These are phyloP conservation scores for Fusarium sp. DNA, from an alignment of 2,329 filamentous ascomycete genomes.

Conservation along the genomic window DNA sequence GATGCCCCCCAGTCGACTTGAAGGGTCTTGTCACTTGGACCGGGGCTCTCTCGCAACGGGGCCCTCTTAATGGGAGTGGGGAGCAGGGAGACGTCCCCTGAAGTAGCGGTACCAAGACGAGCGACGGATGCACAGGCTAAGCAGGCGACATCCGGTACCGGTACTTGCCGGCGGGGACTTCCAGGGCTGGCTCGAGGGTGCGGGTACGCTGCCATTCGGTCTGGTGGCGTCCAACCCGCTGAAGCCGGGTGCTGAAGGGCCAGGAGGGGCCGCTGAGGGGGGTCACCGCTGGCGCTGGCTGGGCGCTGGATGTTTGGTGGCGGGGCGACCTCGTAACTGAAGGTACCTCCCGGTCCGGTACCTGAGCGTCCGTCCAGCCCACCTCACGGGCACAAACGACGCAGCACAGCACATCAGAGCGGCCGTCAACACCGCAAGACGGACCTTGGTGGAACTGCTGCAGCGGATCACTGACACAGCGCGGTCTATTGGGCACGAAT, in stretches of 20 bases:
- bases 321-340: conserved; percentile 37
- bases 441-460: conserved; percentile 22
- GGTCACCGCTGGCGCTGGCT: conserved; percentile 18
- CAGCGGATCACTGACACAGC: conserved; percentile 7
- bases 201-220: conserved; percentile 22
- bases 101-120: conserved; percentile 29
- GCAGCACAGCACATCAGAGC: conserved; percentile 2
- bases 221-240: conserved; percentile 37
- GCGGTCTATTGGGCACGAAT: neutral
- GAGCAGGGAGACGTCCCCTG: conserved; percentile 11
- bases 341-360: conserved; percentile 8
- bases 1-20: conserved; percentile 31
- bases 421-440: conserved; percentile 26
- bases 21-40: conserved; percentile 33
- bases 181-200: conserved; percentile 14
- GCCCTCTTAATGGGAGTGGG: conserved; percentile 30
- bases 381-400: neutral
- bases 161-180: conserved; percentile 24
- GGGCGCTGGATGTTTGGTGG: conserved; percentile 26
- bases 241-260: conserved; percentile 15
- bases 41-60: neutral
- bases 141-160: conserved; percentile 15
- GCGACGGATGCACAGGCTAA: neutral
- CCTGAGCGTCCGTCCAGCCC: neutral
- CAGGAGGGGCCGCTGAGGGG: conserved; percentile 26